phyloP scores from a whole-genome alignment of 2,329 filamentous ascomycete genomes.

The Didymella lethalis region DNA sequence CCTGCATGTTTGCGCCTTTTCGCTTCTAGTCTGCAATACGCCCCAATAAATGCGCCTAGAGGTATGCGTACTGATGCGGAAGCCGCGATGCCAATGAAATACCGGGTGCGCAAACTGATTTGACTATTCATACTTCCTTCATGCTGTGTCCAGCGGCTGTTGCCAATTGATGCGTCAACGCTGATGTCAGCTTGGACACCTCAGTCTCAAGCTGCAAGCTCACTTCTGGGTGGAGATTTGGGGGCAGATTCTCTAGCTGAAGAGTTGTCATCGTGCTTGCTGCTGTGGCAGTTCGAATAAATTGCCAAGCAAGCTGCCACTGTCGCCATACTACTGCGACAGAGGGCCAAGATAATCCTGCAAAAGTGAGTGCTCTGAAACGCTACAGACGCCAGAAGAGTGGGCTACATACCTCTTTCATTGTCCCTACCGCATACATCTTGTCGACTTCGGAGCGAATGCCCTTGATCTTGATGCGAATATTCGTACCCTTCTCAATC shows the following conservation, averaged over 20 bases:
- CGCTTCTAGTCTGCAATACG: conserved; percentile 9
- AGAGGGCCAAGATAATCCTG: conserved; percentile 53
- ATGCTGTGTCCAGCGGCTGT: not conserved
- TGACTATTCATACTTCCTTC: not conserved
- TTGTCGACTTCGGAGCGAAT: conserved; percentile 90
- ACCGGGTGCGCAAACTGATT: not conserved
- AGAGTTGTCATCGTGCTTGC: not conserved
- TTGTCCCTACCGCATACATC: conserved; percentile 97
- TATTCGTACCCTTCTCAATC: conserved; percentile 91
- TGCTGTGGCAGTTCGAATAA: not conserved
- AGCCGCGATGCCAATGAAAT: not conserved
- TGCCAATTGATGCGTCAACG: no score
- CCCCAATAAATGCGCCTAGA: conserved; percentile 6
- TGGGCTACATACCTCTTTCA: conserved; percentile 71
- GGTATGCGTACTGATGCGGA: conserved; percentile 1
- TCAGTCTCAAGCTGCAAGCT: not conserved
- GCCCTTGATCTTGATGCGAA: conserved; percentile 93
- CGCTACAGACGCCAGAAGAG: conserved; percentile 5
- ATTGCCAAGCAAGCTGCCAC: conserved; percentile 1
- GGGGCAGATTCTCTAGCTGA: not conserved
- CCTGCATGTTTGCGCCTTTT: conserved; percentile 6
- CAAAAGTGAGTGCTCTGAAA: conserved; percentile 25
- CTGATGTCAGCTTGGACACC: not conserved
- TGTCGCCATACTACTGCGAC: conserved; percentile 34
- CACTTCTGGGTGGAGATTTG: not conserved